Evolutionary conservation across 306 rosid genomes (phyloP), one percentile per base, ranked within the genome.

Genomic region (Begonia loranthoides): DNA sequence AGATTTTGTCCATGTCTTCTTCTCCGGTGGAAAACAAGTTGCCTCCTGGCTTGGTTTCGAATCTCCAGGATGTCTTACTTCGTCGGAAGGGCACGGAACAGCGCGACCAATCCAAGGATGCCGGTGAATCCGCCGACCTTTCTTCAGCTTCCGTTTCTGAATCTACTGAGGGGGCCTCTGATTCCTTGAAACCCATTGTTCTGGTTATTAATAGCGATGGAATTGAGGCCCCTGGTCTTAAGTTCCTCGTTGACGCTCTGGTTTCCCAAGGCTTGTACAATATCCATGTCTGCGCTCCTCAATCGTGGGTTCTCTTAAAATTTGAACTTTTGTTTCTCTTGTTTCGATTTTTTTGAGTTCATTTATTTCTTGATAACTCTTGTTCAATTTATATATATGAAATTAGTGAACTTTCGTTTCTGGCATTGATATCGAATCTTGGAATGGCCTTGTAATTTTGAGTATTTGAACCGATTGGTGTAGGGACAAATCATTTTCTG

Each of bases 251-350:
- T 48, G 73, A 86, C 69, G 95, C 94, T 66, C 87, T 90, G 44
- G 86, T 85, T 56, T 66, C 59, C 11, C 65, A 78, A 58, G 86
- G 77, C 63, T 73, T 83, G 11, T 86, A 78, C 86, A 78, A 78
- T 76, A 94, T 90, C 67, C 77, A 85, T 46, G 83, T 85, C 73
- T 82, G 92, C 82, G 97, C 86, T 80, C 99, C 99, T 62, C 95
- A 90, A 76, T 86, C 86, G 99, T 90, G 80, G 67, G 97, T 80
- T 68, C n/a, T 38, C 41, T n/a, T 15, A 50, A 41, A 43, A 13
- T 39, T n/a, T 44, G 36, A 28, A 28, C 24, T 56, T 52, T 46
- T 49, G 36, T 19, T 17, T 12, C 2, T 41, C 44, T 45, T 36
- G 2, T 41, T 28, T 21, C 49, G 15, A 28, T 54, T 11, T 39